Percentiles rank a stretch among this genome's conserved stretches.
Conservation (phyloP, 495 filamentous ascomycete genomes). For the Cairneyella variabilis region DNA sequence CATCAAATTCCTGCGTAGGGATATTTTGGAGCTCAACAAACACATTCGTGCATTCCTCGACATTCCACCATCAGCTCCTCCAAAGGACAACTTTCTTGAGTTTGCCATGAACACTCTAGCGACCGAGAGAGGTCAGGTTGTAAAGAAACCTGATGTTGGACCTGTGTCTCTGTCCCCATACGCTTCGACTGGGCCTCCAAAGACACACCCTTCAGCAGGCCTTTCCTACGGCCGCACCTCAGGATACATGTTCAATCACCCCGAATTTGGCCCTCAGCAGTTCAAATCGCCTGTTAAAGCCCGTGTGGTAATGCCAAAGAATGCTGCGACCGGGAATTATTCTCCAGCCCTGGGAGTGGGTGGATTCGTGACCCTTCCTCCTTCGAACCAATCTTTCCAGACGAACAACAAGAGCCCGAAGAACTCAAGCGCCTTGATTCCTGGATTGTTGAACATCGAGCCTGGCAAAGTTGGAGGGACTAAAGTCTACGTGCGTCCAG, state of each 20-base stretch:
- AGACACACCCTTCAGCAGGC: conserved; percentile 89
- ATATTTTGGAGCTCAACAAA: conserved; percentile 30
- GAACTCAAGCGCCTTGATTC: background rate
- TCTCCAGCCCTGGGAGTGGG: conserved; percentile 40
- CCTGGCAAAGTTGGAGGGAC: conserved; percentile 58
- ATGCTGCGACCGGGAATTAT: conserved; percentile 18
- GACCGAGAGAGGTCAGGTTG: too few relatives aligned
- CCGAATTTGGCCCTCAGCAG: conserved; percentile 72
- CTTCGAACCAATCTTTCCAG: conserved; percentile 25
- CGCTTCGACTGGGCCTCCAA: conserved; percentile 60
- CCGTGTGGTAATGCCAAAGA: conserved; percentile 55
- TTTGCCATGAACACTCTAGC: too few relatives aligned
- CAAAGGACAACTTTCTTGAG: too few relatives aligned
- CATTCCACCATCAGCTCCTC: conserved; percentile 18
- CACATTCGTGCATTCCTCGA: conserved; percentile 26
- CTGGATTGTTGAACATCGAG: conserved; percentile 48
- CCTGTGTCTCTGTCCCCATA: conserved; percentile 38
- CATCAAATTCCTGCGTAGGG: conserved; percentile 54
- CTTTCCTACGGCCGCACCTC: conserved; percentile 77
- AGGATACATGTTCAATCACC: conserved; percentile 71
- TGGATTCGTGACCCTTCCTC: conserved; percentile 39
- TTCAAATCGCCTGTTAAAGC: conserved; percentile 59
- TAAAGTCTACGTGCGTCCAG: conserved; percentile 61
- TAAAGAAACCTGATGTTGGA: too few relatives aligned
- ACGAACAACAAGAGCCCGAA: background rate